phyloP scores from a whole-genome alignment of 2,329 filamentous ascomycete species.

The Neopestalotiopsis sp. region DNA sequence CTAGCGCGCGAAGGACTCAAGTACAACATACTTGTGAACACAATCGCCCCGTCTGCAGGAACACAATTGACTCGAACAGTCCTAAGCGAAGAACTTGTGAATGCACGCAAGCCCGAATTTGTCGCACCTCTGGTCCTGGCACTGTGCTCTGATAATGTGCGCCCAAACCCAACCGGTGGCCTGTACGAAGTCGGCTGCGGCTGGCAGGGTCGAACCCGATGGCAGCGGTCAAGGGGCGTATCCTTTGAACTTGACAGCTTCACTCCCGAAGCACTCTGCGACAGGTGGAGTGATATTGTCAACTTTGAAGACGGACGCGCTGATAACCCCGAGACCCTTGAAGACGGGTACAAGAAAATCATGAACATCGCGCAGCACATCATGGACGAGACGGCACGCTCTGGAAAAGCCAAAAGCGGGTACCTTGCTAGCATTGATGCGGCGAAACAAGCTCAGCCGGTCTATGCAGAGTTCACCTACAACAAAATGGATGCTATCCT shows the following conservation, averaged over 20 bases:
- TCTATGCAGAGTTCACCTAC: too few relatives aligned
- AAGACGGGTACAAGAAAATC: conserved; percentile 87
- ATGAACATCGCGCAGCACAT: conserved; percentile 75
- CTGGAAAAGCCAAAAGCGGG: too few relatives aligned
- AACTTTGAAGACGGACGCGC: conserved; percentile 88
- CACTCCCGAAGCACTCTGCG: conserved; percentile 84
- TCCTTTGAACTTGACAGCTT: conserved; percentile 90
- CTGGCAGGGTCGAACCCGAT: conserved; percentile 90
- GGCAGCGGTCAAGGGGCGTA: conserved; percentile 89
- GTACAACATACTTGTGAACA: conserved; percentile 98
- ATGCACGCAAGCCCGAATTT: conserved; percentile 81
- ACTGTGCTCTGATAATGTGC: conserved; percentile 84
- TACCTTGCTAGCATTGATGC: too few relatives aligned
- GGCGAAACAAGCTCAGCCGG: too few relatives aligned
- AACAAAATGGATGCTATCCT: too few relatives aligned
- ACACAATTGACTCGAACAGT: too few relatives aligned
- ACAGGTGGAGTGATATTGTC: conserved; percentile 76
- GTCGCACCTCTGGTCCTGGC: conserved; percentile 91
- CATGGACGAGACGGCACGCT: conserved; percentile 62
- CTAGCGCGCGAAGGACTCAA: conserved; percentile 92
- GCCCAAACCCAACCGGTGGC: conserved; percentile 80
- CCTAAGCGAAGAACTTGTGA: too few relatives aligned
- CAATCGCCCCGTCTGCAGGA: conserved; percentile 56
- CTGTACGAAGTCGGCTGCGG: conserved; percentile 95
- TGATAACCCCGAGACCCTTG: conserved; percentile 88